These are phyloP conservation scores for Kuraishia capsulata DNA, from an alignment of 805 yeast genomes.

Conservation along the genomic window DNA sequence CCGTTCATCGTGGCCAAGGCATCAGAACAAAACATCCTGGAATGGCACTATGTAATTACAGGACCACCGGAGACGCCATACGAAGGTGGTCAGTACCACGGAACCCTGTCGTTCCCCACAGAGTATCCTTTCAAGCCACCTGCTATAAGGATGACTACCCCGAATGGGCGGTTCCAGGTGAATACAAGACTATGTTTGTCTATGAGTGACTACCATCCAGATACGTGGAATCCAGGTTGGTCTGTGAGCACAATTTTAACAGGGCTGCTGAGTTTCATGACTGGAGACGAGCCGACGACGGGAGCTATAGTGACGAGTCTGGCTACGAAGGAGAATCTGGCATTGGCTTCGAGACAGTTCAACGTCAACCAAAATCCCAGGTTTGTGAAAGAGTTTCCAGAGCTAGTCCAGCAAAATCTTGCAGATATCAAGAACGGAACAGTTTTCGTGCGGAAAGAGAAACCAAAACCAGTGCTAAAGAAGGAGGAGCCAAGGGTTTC, in stretches of 20 bases:
- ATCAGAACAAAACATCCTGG: constrained; percentile 75
- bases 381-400: constrained; percentile 52
- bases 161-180: constrained; percentile 78
- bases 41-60: constrained; percentile 88
- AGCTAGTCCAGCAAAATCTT: constrained; percentile 38
- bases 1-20: constrained; percentile 84
- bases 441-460: constrained; percentile 3
- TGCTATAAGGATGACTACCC: constrained; percentile 80
- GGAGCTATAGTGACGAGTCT: constrained; percentile 70
- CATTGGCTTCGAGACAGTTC: constrained; percentile 52
- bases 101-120: constrained; percentile 70
- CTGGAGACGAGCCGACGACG: constrained; percentile 75
- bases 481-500: constrained; percentile 17
- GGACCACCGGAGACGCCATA: constrained; percentile 92
- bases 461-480: constrained; percentile 2
- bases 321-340: constrained; percentile 43
- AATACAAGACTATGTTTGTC: constrained; percentile 78
- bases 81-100: constrained; percentile 82
- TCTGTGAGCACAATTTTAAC: constrained; percentile 80
- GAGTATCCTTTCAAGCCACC: constrained; percentile 94
- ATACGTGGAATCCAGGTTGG: constrained; percentile 96
- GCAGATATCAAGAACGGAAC: constrained; percentile 17
- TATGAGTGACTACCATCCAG: constrained; percentile 95
- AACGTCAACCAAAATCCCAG: constrained; percentile 40
- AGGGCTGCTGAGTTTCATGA: constrained; percentile 88